Conservation (phyloP, 148 eudicot species). For the Fallopia convolvulus region DNA sequence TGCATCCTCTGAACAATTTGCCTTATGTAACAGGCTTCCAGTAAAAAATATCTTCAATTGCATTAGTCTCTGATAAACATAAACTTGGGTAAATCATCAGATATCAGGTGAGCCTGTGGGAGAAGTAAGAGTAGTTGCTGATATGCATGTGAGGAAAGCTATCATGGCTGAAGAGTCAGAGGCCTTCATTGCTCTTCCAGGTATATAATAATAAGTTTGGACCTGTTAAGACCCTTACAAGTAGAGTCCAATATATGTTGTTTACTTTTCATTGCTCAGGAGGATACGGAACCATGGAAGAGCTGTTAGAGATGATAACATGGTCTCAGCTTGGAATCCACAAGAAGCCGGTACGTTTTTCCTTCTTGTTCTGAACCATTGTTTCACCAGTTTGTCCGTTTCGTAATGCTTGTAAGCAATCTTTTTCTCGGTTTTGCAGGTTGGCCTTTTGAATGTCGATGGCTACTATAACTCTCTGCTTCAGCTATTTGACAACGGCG, state of each 20-base stretch:
- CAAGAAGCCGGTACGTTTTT: slow-evolving; percentile 53
- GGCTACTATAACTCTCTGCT: slow-evolving; percentile 84
- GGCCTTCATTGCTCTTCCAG: slow-evolving; percentile 96
- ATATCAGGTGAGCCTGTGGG: slow-evolving; percentile 83
- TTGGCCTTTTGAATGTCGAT: slow-evolving; percentile 86
- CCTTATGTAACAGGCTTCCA: not conserved
- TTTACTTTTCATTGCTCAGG: slow-evolving; percentile 32
- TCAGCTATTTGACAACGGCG: slow-evolving; percentile 85
- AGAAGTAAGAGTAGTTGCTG: slow-evolving; percentile 75
- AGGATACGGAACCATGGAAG: slow-evolving; percentile 99
- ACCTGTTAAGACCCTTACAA: not conserved
- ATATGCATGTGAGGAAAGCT: slow-evolving; percentile 98
- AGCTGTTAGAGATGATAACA: slow-evolving; percentile 84
- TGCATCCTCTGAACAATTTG: not conserved
- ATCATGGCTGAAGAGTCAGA: slow-evolving; percentile 88
- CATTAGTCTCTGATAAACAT: not conserved
- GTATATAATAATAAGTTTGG: slow-evolving; percentile 20
- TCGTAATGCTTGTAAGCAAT: not conserved
- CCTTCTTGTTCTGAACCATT: not conserved
- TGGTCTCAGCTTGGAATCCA: slow-evolving; percentile 98
- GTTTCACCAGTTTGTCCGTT: not conserved
- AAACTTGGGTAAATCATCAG: slow-evolving; percentile 26
- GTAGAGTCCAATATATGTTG: slow-evolving; percentile 5
- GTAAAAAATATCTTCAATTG: not conserved
- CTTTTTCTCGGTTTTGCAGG: slow-evolving; percentile 28